These are phyloP conservation scores for Xylaria intraflava DNA, from an alignment of 495 filamentous ascomycete species.

Conservation along the genomic window DNA sequence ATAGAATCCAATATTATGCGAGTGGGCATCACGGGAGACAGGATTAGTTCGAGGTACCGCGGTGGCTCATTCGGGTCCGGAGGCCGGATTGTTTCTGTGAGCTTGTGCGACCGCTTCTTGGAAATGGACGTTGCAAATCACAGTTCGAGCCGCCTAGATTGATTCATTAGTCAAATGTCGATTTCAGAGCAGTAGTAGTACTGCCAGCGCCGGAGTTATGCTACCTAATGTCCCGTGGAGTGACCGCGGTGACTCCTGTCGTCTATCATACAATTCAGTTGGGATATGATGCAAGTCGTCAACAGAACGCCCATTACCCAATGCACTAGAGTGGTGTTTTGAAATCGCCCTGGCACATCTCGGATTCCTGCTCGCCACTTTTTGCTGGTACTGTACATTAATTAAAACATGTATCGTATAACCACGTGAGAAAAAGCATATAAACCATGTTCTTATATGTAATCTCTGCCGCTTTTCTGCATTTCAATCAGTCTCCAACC, in stretches of 20 bases:
- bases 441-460: slow-evolving; percentile 43
- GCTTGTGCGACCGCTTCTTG: not conserved
- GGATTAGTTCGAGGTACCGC: not conserved
- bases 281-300: slow-evolving; percentile 15
- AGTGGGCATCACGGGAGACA: not conserved
- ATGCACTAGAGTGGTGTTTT: slow-evolving; percentile 27
- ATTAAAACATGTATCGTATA: slow-evolving; percentile 20
- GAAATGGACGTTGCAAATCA: not conserved
- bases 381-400: slow-evolving; percentile 22
- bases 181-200: slow-evolving; percentile 1
- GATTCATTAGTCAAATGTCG: not conserved
- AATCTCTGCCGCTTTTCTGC: slow-evolving; percentile 97
- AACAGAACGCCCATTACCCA: slow-evolving; percentile 22
- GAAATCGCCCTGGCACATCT: slow-evolving; percentile 12
- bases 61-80: not conserved
- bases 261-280: slow-evolving; percentile 24
- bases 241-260: slow-evolving; percentile 20
- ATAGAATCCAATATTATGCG: not conserved
- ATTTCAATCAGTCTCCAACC: slow-evolving; percentile 97
- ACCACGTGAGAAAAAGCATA: slow-evolving; percentile 1
- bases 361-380: slow-evolving; percentile 12
- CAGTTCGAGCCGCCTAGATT: not conserved
- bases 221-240: slow-evolving; percentile 13
- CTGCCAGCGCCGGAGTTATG: slow-evolving; percentile 9
- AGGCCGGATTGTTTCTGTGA: not conserved